These are phyloP conservation scores for Cokeromyces recurvatus DNA, from an alignment of 371 early-diverging fungal genomes.

Conservation along the genomic window DNA sequence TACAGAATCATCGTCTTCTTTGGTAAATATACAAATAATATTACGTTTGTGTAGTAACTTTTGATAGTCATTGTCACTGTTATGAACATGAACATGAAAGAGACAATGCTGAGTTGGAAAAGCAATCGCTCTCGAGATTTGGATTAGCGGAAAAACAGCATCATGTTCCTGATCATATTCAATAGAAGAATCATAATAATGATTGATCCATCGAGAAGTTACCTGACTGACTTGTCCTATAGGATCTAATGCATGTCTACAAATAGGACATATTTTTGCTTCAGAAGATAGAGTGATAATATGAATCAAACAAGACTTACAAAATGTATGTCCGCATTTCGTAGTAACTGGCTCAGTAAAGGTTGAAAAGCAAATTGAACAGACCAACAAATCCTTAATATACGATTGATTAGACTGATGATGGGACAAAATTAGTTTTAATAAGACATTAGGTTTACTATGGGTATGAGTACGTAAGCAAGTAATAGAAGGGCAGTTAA, in stretches of 20 bases:
- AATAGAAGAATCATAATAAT: no score
- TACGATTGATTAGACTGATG: neutral
- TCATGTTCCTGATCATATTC: neutral
- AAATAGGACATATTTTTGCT: slow-evolving; percentile 11
- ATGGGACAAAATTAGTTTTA: slow-evolving; percentile 8
- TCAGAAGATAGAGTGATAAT: slow-evolving; percentile 1
- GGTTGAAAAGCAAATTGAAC: slow-evolving; percentile 13
- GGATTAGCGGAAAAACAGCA: neutral
- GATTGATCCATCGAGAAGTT: slow-evolving; percentile 7
- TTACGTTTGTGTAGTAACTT: slow-evolving; percentile 36
- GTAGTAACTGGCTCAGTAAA: slow-evolving; percentile 49
- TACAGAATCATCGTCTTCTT: slow-evolving; percentile 3
- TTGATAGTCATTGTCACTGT: slow-evolving; percentile 43
- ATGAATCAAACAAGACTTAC: slow-evolving; percentile 45
- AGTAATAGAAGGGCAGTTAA: slow-evolving; percentile 44
- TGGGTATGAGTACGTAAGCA: slow-evolving; percentile 22
- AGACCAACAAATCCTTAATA: slow-evolving; percentile 5
- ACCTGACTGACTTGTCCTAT: slow-evolving; percentile 9
- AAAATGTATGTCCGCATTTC: slow-evolving; percentile 66
- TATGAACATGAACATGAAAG: slow-evolving; percentile 45
- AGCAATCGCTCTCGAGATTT: neutral
- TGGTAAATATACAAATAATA: slow-evolving; percentile 47
- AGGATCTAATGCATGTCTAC: slow-evolving; percentile 3
- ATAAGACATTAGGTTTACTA: slow-evolving; percentile 4
- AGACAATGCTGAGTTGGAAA: slow-evolving; percentile 8